Base-by-base conservation (phyloP, 2,329 filamentous ascomycete species). In the Clarireedia paspali region DNA sequence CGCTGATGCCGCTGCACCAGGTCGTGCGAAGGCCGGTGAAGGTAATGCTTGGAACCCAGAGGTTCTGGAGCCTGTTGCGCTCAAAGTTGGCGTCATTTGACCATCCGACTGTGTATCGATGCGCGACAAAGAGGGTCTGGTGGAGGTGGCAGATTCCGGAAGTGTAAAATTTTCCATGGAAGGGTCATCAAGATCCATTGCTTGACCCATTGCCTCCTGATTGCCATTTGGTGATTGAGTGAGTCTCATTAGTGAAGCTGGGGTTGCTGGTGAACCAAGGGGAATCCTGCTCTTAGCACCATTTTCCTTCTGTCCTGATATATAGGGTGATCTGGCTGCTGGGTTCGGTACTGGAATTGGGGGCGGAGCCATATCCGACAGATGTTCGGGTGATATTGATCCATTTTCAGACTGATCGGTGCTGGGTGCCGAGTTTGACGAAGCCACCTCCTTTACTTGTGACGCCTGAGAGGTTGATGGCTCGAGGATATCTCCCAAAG, bases 221-320 rank as follows among this genome's bases (percentile, higher is more conserved):
- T 53, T 71, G 62, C 9, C 68, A 38, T 57, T 60, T 2, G 65
- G 65, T 36, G 67, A 66, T 50, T 67, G 62, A 12, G 77, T 78
- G 45, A 92, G 77, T 64, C 83, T 87, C 88, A 96, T 96, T 57
- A 96, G 73, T 6, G 91, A 95, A 7, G 91, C 89, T 0, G 91
- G 91, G 0, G 91, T 95, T 1, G 89, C 91, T 10, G 89, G 88
- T 52, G 84, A 82, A 23, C 64, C 63, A 24, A 66, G 56, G 24
- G 62, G 54, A 15, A 65, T 36, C 15, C 54, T 59, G 15, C 17
- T 26, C 52, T 63, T 61, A 10, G 75, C 51, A 72, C 61, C 38
- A 60, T 66, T 57, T 59, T 61, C 67, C 47, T 70, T 75, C 63
- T 85, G 81, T 5, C 83, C 78, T 51, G 75, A 73, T 20, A 90